Conservation (phyloP, 139 green algal species). For the Nannochloris sp. region DNA sequence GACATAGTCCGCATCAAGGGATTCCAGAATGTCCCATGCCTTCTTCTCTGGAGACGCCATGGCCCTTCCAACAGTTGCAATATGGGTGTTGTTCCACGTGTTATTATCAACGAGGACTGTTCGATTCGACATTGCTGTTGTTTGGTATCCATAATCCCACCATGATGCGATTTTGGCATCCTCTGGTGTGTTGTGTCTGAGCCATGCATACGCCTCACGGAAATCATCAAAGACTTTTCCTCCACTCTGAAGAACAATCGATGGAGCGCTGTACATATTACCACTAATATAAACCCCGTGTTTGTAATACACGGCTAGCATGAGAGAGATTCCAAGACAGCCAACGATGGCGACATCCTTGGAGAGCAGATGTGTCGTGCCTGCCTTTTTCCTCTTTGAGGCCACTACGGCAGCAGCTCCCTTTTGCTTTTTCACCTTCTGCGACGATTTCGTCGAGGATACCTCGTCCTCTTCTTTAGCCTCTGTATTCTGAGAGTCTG, state of each 20-base stretch:
- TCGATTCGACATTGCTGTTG: constrained; percentile 84
- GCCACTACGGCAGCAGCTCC: neutral
- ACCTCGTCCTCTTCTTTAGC: neutral
- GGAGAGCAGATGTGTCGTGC: constrained; percentile 20
- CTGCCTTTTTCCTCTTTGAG: neutral
- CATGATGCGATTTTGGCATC: constrained; percentile 65
- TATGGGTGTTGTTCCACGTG: constrained; percentile 96
- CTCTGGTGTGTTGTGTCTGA: constrained; percentile 74
- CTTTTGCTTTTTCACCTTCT: neutral
- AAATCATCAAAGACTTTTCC: constrained; percentile 82
- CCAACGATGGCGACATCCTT: constrained; percentile 32
- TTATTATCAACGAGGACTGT: constrained; percentile 94
- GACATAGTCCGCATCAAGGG: constrained; percentile 89
- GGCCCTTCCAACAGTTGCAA: constrained; percentile 78
- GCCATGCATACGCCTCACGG: constrained; percentile 73
- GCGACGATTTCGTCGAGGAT: neutral
- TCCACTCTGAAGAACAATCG: constrained; percentile 78
- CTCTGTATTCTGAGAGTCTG: neutral
- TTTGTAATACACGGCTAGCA: constrained; percentile 43
- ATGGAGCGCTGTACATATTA: constrained; percentile 89
- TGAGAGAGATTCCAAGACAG: neutral
- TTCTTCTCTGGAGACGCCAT: constrained; percentile 69
- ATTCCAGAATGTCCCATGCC: constrained; percentile 65
- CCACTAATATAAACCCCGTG: constrained; percentile 74
- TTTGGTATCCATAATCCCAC: constrained; percentile 97